A percentile compares a stretch with the other conserved stretches of the same genome.
phyloP scores from a whole-genome alignment of 345 rosid genomes.

The Boechera divaricarpa region DNA sequence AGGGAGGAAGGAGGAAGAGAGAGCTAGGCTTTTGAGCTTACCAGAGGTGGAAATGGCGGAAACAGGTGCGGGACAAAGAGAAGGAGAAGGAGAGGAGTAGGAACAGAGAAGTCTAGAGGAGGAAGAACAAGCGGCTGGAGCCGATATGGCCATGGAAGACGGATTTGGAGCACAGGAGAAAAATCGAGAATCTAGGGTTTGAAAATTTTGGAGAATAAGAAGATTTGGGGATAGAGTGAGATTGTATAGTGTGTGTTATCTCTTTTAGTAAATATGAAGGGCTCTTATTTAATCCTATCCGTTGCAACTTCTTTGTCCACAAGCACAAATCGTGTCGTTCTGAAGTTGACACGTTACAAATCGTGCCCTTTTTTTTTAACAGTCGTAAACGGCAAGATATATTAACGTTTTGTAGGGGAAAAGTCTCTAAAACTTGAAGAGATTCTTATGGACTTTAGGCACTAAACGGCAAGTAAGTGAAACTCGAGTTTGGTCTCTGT shows the following conservation, averaged over 20 bases:
- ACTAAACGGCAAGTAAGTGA: slow-evolving; percentile 82
- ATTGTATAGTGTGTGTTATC: slow-evolving; percentile 29
- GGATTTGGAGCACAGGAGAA: slow-evolving; percentile 18
- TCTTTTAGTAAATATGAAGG: slow-evolving; percentile 26
- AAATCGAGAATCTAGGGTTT: slow-evolving; percentile 28
- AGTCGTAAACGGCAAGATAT: not conserved
- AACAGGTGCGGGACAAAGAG: slow-evolving; percentile 42
- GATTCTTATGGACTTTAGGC: slow-evolving; percentile 73
- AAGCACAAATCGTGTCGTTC: slow-evolving; percentile 29
- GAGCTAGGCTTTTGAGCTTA: slow-evolving; percentile 52
- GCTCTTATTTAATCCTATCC: slow-evolving; percentile 40
- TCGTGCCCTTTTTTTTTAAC: not conserved
- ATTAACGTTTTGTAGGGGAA: too few species aligned
- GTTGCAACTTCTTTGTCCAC: slow-evolving; percentile 23
- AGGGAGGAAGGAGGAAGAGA: slow-evolving; percentile 68
- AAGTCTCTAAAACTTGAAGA: slow-evolving; percentile 61
- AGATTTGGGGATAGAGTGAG: slow-evolving; percentile 43
- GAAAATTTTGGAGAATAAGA: slow-evolving; percentile 23
- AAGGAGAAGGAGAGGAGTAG: slow-evolving; percentile 49
- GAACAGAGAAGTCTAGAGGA: slow-evolving; percentile 54
- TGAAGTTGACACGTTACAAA: not conserved
- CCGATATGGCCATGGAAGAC: slow-evolving; percentile 64
- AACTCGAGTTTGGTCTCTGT: slow-evolving; percentile 57
- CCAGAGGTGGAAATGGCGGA: slow-evolving; percentile 43
- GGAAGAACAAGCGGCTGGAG: slow-evolving; percentile 54